phyloP scores from a whole-genome alignment of 768 basidiomycete species.

The Mrakia frigida region DNA sequence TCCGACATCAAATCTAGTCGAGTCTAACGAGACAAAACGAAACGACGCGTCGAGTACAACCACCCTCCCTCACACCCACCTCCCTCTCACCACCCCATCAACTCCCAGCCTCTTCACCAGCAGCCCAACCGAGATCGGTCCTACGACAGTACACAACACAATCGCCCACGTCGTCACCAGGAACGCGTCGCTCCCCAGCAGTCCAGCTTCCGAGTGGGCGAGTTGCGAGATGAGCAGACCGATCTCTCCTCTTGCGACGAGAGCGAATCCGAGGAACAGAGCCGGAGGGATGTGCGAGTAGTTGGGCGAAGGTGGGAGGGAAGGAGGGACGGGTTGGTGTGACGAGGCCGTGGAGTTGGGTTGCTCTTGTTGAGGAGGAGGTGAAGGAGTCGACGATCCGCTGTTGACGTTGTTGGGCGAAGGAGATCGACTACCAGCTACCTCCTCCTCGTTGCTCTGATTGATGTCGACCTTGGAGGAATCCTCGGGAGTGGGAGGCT shows the following conservation, averaged over 20 bases:
- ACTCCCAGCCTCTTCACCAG: conserved; percentile 36
- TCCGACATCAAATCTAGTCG: neutral
- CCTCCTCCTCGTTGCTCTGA: neutral
- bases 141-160: conserved; percentile 53
- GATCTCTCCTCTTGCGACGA: conserved; percentile 66
- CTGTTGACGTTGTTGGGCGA: neutral
- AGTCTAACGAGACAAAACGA: neutral
- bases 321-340: neutral
- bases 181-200: conserved; percentile 13
- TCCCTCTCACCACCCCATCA: conserved; percentile 34
- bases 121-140: conserved; percentile 45
- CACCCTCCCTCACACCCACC: conserved; percentile 31
- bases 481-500: neutral
- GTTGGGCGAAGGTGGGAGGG: neutral
- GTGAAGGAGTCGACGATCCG: neutral
- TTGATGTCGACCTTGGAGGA: neutral
- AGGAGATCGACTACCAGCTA: neutral
- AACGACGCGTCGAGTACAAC: neutral
- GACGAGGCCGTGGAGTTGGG: neutral
- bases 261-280: conserved; percentile 53
- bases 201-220: conserved; percentile 19
- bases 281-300: conserved; percentile 38
- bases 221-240: conserved; percentile 47
- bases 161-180: conserved; percentile 57
- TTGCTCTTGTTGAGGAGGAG: neutral